Base-by-base conservation (phyloP, 1,139 yeast genomes). In the Lodderomyces pseudojiufengensis region DNA sequence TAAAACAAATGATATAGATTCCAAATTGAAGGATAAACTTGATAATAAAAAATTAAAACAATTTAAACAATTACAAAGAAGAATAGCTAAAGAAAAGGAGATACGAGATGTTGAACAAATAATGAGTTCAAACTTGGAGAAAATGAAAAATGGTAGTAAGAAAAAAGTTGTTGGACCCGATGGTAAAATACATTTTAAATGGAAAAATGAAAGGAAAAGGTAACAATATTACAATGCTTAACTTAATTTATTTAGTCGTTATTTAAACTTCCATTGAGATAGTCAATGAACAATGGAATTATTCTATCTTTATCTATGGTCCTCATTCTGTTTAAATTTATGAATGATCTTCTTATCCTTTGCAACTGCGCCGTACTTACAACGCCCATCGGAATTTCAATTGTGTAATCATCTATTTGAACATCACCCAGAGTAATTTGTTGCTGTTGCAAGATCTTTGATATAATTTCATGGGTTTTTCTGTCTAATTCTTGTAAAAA, bases 121-220 rank as follows among this genome's bases (percentile, higher is more conserved):
- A 50, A 80, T 88, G 80, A 85, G 82, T 38, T 53, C 74, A 41
- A 94, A 88, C 50, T 76, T 84, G 41, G 95, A 90, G 54, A 73
- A 88, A 42, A 86, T 90, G 95, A 86, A 86, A 57, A 83, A 81
- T 47, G 97, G 97, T 0, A 78, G 78, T 41, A 86, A 84, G 62
- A 84, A 83, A 71, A 90, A 88, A 65, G 56, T 82, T 3, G 68
- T 73, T 5, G 81, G 72, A 39, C 61, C 70, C 10, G 71, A 76
- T 30, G 97, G 97, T 3, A 73, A 73, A 41, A 74, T 74, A 1
- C 68, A 71, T n/a, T 90, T 76, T 65, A 85, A 85, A 63, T 90
- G 96, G 95, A 84, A 82, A 56, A 82, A 76, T 49, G 84, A 81
- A 55, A 77, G 97, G 51, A 88, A 87, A 65, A 75, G 84, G 49